Evolutionary conservation across 2,329 filamentous ascomycete genomes (phyloP).

Genomic region (Geosmithia putterillii): DNA sequence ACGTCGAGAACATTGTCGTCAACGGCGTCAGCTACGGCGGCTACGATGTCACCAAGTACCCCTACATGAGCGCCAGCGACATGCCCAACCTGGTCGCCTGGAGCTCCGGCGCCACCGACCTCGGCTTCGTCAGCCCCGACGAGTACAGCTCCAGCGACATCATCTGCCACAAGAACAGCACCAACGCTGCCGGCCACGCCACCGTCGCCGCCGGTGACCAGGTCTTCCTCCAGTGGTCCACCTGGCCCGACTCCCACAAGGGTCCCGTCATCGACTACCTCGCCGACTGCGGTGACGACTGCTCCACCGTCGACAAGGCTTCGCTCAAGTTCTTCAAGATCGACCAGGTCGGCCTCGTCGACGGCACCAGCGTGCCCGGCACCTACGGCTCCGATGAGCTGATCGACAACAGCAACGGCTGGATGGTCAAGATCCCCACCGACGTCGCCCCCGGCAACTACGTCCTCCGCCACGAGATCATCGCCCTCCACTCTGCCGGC

Average conservation of each 20-base stretch:
- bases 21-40: constrained; percentile 11
- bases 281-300: constrained; percentile 43
- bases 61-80: constrained; percentile 5
- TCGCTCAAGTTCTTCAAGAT: constrained; percentile 51
- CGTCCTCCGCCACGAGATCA: constrained; percentile 35
- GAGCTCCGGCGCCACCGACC: constrained; percentile 15
- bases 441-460: constrained; percentile 23
- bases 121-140: constrained; percentile 32
- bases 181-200: constrained; percentile 19
- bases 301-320: constrained; percentile 36
- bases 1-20: constrained; percentile 13
- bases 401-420: constrained; percentile 21
- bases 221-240: constrained; percentile 24
- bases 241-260: constrained; percentile 26
- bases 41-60: constrained; percentile 9
- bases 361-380: constrained; percentile 24
- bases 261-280: constrained; percentile 50
- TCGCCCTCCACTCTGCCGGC: constrained; percentile 29
- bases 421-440: constrained; percentile 16
- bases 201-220: constrained; percentile 22
- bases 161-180: constrained; percentile 28
- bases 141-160: constrained; percentile 24
- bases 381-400: constrained; percentile 22
- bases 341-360: constrained; percentile 35
- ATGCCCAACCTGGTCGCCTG: constrained; percentile 5